Evolutionary conservation across 1,284 basidiomycete species (phyloP), one percentile per base, ranked within the genome.

Genomic region (Sporisorium scitamineum): DNA sequence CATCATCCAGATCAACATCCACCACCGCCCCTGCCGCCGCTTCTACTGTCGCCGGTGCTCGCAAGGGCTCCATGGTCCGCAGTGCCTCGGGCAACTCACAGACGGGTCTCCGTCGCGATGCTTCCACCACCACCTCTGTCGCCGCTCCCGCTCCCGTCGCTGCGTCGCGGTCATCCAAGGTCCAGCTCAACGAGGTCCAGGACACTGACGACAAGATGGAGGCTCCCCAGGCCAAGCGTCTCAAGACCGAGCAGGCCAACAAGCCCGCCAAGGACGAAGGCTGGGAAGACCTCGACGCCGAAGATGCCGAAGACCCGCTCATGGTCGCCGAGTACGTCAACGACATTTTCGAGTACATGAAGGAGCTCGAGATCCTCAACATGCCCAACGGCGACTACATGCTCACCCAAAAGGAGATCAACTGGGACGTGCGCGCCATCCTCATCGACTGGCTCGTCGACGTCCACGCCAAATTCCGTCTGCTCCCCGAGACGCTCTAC

Each of bases 381-480:
- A 81, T 85, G 80, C 83, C 84, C 53, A 82, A 76, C 61, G 76
- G 77, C 34, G 74, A 80, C 52, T 85, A 85, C 74, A 85, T 85
- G 77, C 57, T 65, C 20, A 63, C 72, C 55, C 84, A 85, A 61
- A 69, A 74, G 14, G 84, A 85, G 53, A 70, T 85, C 74, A 80
- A 78, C 72, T 85, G 84, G 84, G 68, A 80, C 29, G 61, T 82
- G 26, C 93, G 95, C 24, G 93, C 93, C 18, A 93, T 97, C 76
- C 90, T 99, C 34, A 92, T 93, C 70, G 96, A 99, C 88, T 98
- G 96, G 97, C 89, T 99, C 67, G 92, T 99, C 77, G 95, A 98
- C 87, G 92, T 97, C 24, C 96, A 99, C 86, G 89, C 91, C 77
- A 94, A 94, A 80, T 97, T 98, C 89, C 92, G 92, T 65, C 90